Evolutionary conservation across 2,329 filamentous ascomycete genomes (phyloP).

Genomic region (Fonsecaea erecta): DNA sequence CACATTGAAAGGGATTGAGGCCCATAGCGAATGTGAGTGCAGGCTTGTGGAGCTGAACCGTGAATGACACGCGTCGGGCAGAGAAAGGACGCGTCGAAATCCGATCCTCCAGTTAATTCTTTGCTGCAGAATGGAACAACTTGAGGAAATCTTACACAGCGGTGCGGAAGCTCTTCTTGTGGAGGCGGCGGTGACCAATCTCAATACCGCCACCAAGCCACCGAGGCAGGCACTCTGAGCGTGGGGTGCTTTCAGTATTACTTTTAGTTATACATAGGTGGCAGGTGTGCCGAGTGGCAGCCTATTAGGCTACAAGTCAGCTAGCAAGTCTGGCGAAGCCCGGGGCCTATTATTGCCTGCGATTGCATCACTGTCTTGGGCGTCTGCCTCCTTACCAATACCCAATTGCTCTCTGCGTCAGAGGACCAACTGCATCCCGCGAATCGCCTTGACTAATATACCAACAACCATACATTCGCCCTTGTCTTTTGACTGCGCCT

Average conservation of each 20-base stretch:
- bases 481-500: constrained; percentile 17
- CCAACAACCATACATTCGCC: constrained; percentile 10
- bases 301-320: neutral
- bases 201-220: neutral
- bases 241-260: neutral
- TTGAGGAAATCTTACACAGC: neutral
- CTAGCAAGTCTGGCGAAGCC: neutral
- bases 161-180: neutral
- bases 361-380: constrained; percentile 22
- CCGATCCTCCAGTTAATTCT: neutral
- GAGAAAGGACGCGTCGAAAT: constrained; percentile 3
- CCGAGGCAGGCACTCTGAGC: neutral
- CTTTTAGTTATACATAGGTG: neutral
- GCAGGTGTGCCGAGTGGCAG: neutral
- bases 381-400: constrained; percentile 1
- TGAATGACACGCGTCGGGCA: constrained; percentile 16
- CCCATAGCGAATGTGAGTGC: constrained; percentile 22
- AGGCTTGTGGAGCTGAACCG: neutral
- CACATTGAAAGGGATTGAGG: constrained; percentile 45
- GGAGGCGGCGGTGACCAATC: neutral
- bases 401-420: constrained; percentile 1
- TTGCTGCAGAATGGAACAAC: neutral
- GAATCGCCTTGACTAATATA: constrained; percentile 35
- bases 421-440: constrained; percentile 26
- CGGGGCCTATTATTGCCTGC: neutral